Conservation (phyloP, 2,329 filamentous ascomycete species). For the Esteya vermicola region DNA sequence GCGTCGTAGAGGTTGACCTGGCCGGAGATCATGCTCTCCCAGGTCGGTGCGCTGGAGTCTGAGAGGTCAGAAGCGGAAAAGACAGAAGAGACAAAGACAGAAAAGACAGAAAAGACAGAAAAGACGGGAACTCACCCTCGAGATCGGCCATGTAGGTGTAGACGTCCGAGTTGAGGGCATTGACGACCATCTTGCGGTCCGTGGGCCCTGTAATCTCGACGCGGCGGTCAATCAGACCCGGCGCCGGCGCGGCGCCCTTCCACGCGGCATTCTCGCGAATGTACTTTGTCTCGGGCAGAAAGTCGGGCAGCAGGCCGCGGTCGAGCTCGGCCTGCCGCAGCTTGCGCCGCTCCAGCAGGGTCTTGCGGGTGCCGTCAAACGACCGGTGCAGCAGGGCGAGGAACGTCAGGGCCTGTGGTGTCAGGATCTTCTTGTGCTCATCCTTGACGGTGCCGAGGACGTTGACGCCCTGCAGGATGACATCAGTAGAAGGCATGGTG, state of each 20-base stretch:
- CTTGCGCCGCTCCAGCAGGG: constrained; percentile 72
- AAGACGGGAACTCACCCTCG: constrained; percentile 76
- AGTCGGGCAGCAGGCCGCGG: constrained; percentile 77
- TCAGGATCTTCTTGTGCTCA: constrained; percentile 78
- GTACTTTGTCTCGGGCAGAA: constrained; percentile 88
- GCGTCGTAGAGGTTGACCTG: constrained; percentile 97
- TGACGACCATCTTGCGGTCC: constrained; percentile 98
- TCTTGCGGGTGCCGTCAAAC: constrained; percentile 82
- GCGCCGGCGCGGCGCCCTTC: constrained; percentile 83
- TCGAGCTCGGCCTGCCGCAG: constrained; percentile 87
- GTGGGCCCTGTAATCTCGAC: constrained; percentile 97
- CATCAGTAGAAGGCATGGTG: constrained; percentile 55
- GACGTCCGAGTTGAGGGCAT: constrained; percentile 87
- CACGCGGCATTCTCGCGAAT: constrained; percentile 90
- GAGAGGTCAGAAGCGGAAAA: no score
- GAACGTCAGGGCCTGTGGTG: constrained; percentile 79
- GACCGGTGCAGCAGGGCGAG: constrained; percentile 87
- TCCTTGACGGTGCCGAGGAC: constrained; percentile 70
- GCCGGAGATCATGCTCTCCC: constrained; percentile 99
- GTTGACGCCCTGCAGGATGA: constrained; percentile 75
- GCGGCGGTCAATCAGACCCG: constrained; percentile 81
- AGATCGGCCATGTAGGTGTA: constrained; percentile 99
- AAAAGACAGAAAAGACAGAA: no score
- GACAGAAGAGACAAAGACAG: no score
- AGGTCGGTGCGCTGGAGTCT: constrained; percentile 93